Evolutionary conservation across 768 basidiomycete species (phyloP).

Genomic region (Phylloporus sp.): DNA sequence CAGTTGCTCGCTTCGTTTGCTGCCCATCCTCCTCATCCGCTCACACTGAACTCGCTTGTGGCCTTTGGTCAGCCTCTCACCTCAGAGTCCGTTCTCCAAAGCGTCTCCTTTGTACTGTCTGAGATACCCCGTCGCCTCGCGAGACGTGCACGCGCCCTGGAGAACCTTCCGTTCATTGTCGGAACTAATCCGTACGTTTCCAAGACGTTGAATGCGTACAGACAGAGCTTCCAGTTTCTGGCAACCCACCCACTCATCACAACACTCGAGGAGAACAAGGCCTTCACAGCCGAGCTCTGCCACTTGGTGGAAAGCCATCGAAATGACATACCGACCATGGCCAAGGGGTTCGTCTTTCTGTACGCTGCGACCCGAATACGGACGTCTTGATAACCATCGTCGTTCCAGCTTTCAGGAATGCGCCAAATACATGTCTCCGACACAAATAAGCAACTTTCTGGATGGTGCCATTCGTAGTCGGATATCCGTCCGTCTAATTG

Average conservation of each 20-base stretch:
- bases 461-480: constrained; percentile 83
- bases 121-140: constrained; percentile 79
- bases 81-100: constrained; percentile 63
- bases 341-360: constrained; percentile 64
- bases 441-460: constrained; percentile 75
- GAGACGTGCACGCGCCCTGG: constrained; percentile 67
- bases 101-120: constrained; percentile 68
- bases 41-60: constrained; percentile 69
- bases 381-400: neutral
- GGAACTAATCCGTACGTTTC: constrained; percentile 87
- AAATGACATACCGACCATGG: constrained; percentile 88
- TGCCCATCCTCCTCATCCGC: constrained; percentile 57
- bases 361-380: neutral
- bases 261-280: constrained; percentile 64
- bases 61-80: constrained; percentile 75
- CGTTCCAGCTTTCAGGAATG: constrained; percentile 76
- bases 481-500: constrained; percentile 83
- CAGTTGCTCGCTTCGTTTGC: constrained; percentile 62
- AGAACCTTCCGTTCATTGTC: constrained; percentile 80
- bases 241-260: constrained; percentile 63
- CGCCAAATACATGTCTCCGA: constrained; percentile 74
- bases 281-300: constrained; percentile 65
- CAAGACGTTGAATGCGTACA: constrained; percentile 62
- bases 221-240: constrained; percentile 65
- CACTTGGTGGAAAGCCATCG: constrained; percentile 72